A percentile compares a stretch with the other conserved stretches of the same genome.
Evolutionary conservation across 2,329 filamentous ascomycete genomes (phyloP).

Genomic region (Cryphonectria naterciae): DNA sequence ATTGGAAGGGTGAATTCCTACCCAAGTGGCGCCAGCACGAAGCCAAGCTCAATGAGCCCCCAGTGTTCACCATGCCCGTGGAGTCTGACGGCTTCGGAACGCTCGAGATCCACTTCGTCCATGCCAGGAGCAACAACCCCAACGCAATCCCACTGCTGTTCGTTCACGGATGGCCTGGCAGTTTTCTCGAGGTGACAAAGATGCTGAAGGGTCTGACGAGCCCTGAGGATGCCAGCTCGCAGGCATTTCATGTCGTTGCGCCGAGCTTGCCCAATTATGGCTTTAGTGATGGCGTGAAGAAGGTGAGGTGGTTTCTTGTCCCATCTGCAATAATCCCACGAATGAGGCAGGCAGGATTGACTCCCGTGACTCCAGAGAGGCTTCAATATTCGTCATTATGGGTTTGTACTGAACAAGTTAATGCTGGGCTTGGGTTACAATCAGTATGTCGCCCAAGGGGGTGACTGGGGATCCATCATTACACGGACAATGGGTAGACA

Average conservation of each 20-base stretch:
- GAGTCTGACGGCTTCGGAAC: slow-evolving; percentile 57
- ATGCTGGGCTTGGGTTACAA: slow-evolving; percentile 46
- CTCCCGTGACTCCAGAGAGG: slow-evolving; percentile 35
- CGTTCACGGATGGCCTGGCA: slow-evolving; percentile 49
- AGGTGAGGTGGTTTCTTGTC: neutral
- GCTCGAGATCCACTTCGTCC: slow-evolving; percentile 67
- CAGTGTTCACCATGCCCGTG: slow-evolving; percentile 11
- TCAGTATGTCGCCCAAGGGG: slow-evolving; percentile 58
- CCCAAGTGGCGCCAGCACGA: slow-evolving; percentile 16
- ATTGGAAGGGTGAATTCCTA: slow-evolving; percentile 1
- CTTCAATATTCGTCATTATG: slow-evolving; percentile 38
- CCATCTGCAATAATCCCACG: neutral
- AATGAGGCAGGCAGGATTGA: neutral
- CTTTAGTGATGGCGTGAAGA: slow-evolving; percentile 39
- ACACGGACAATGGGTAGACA: slow-evolving; percentile 63
- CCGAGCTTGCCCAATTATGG: slow-evolving; percentile 50
- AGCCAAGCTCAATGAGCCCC: slow-evolving; percentile 8
- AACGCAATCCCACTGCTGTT: slow-evolving; percentile 47
- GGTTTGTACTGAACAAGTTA: slow-evolving; percentile 40
- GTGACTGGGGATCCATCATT: slow-evolving; percentile 72
- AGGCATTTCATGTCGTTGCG: slow-evolving; percentile 51
- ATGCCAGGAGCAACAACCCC: slow-evolving; percentile 45
- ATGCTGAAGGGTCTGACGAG: slow-evolving; percentile 40
- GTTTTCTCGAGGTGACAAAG: slow-evolving; percentile 43
- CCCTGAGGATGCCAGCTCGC: slow-evolving; percentile 33